Conservation (phyloP, 2,329 filamentous ascomycete genomes). For the Fusarium algeriense region DNA sequence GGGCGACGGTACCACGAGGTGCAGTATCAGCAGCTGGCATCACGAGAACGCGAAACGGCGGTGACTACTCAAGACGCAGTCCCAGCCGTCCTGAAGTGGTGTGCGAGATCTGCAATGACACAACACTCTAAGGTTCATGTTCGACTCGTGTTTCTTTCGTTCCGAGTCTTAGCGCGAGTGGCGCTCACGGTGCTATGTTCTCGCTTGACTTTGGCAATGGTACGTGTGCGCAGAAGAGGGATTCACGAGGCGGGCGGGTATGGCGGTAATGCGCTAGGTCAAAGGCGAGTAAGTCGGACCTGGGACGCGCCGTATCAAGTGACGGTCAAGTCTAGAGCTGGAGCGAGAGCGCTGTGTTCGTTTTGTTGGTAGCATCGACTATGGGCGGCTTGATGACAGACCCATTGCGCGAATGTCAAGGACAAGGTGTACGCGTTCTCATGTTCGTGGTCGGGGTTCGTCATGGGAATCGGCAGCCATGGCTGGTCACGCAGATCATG, state of each 20-base stretch:
- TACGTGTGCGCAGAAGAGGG: rapidly evolving
- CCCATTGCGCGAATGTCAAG: no score
- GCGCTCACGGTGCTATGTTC: rapidly evolving
- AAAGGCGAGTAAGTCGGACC: rapidly evolving
- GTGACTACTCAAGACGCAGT: no score
- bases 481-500: no score
- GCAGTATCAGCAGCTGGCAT: neutral
- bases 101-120: no score
- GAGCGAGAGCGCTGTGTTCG: neutral
- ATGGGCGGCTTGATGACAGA: neutral
- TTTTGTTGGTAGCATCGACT: rapidly evolving
- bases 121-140: no score
- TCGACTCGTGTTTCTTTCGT: rapidly evolving
- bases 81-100: rapidly evolving
- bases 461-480: rapidly evolving
- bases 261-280: rapidly evolving
- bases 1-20: rapidly evolving
- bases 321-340: neutral
- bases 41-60: rapidly evolving
- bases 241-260: rapidly evolving
- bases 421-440: no score
- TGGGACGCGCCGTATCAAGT: rapidly evolving
- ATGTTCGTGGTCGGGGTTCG: rapidly evolving
- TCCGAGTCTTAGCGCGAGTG: no score
- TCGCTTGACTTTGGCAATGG: rapidly evolving